These are phyloP conservation scores for Vachellia collinsii DNA, from an alignment of 306 rosid species.

Conservation along the genomic window DNA sequence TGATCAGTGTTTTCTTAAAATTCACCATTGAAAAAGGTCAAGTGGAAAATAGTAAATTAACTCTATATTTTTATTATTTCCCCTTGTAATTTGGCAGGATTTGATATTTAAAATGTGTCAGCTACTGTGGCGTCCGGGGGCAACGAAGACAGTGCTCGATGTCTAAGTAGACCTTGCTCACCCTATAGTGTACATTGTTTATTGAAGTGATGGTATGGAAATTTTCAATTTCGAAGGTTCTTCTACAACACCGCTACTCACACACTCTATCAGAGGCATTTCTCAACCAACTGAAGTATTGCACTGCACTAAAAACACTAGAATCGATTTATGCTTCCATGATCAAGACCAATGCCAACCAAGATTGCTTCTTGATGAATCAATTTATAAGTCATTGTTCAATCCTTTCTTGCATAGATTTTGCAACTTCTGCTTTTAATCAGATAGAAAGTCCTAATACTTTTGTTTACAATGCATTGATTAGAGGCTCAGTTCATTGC, in stretches of 20 bases:
- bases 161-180: not conserved
- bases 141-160: not conserved
- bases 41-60: not conserved
- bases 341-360: constrained; percentile 60
- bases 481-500: constrained; percentile 58
- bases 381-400: constrained; percentile 47
- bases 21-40: not conserved
- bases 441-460: constrained; percentile 57
- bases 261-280: constrained; percentile 40
- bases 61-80: not conserved
- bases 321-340: constrained; percentile 60
- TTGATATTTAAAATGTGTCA: not conserved
- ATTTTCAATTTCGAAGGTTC: not conserved
- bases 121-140: not conserved
- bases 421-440: constrained; percentile 54
- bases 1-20: not conserved
- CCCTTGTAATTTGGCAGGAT: constrained; percentile 5
- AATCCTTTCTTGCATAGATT: constrained; percentile 17
- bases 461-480: constrained; percentile 70
- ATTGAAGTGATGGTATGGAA: constrained; percentile 20
- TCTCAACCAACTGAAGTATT: constrained; percentile 47
- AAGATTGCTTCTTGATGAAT: constrained; percentile 54
- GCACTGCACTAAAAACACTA: constrained; percentile 42
- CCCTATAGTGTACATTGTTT: not conserved
- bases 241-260: constrained; percentile 13